A percentile compares a stretch with the other conserved stretches of the same genome.
phyloP scores from a whole-genome alignment of 2,329 filamentous ascomycete genomes.

The Aspergillus novofumigatus region DNA sequence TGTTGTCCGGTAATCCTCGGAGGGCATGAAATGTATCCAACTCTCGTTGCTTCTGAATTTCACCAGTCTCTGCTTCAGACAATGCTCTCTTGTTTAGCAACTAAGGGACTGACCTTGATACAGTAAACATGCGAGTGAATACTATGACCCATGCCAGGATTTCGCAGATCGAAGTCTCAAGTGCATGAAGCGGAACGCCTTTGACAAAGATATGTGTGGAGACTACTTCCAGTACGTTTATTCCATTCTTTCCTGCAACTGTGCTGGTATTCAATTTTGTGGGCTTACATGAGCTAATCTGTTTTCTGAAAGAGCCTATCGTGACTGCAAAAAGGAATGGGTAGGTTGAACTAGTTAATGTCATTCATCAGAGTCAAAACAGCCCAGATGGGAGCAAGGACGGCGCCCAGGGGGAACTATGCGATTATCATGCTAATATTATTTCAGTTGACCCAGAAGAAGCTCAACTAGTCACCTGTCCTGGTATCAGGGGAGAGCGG shows the following conservation, averaged over 20 bases:
- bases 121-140: conserved; percentile 86
- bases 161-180: conserved; percentile 79
- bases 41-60: not conserved
- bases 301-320: conserved; percentile 65
- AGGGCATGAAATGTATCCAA: not conserved
- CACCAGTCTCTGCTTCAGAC: not conserved
- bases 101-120: conserved; percentile 1
- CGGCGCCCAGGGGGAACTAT: not conserved
- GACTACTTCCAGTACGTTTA: conserved; percentile 87
- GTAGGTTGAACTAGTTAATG: conserved; percentile 48
- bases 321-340: conserved; percentile 94
- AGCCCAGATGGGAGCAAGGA: not conserved
- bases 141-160: conserved; percentile 93
- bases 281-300: not conserved
- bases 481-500: not conserved
- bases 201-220: conserved; percentile 81
- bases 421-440: conserved; percentile 4
- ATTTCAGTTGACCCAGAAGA: conserved; percentile 29
- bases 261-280: not conserved
- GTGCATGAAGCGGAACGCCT: conserved; percentile 83
- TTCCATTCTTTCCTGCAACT: not conserved
- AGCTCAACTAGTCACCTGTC: conserved; percentile 10
- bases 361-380: not conserved
- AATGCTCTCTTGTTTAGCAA: not conserved
- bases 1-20: not conserved